Evolutionary conservation across 768 basidiomycete genomes (phyloP), one percentile per base, ranked within the genome.

Genomic region (Phylloporus rhodoxanthus): DNA sequence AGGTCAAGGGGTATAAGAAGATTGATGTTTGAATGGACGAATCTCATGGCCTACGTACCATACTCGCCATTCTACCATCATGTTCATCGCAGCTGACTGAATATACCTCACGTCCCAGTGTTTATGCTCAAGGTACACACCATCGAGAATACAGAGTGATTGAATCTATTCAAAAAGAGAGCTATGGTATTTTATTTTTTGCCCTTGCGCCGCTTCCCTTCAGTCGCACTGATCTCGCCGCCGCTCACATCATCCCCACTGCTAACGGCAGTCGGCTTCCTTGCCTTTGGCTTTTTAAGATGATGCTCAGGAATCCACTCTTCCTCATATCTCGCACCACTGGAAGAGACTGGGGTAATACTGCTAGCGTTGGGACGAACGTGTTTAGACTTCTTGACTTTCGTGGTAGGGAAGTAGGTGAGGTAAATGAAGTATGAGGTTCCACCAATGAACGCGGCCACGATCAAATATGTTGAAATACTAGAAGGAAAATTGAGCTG

Each of bases 271-370:
- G 67, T 68, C 54, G 76, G 75, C 57, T 77, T 80, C 32, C 66
- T 59, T 15, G 68, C 64, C 65, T 80, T 87, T 28, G 69, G 50
- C 66, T 87, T 86, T 72, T 79, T 85, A 53, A 90, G 71, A 59
- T 91, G 90, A 60, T 90, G 87, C 56, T 86, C 85, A n/a, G 90
- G 90, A 57, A 92, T 92, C 90, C 90, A 92, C 60, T 92, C 90
- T 62, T 91, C 87, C 60, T 87, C 81, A 57, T 91, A 91, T 38
- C 81, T 83, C 33, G 82, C 78, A 2, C 81, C 75, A 30, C 82
- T 59, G 15, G 61, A 80, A 20, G 80, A 80, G 28, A 83, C 82
- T 7, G 84, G 84, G 30, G 78, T 76, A 8, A 79, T 65, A 25
- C 76, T 76, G 49, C 77, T 82, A 45, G 79, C 72, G 6, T 74